Percentiles rank a stretch among this genome's conserved stretches.
Conservation (phyloP, 441 rosid species). For the Macaranga tanarius region DNA sequence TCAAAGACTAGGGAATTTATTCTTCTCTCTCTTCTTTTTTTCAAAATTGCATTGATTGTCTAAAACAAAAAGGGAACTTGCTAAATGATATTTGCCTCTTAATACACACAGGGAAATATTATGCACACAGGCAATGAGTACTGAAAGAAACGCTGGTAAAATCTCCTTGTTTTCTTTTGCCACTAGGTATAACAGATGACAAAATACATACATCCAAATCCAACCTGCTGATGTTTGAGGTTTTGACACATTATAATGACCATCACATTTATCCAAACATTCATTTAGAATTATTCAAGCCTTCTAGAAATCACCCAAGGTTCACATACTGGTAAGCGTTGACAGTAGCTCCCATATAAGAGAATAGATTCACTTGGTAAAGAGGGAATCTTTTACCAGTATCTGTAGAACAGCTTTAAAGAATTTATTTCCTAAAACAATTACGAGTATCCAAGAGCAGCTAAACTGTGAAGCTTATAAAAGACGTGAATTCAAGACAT, state of each 20-base stretch:
- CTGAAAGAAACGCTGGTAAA: background rate
- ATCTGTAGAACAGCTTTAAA: no score
- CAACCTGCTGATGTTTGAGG: background rate
- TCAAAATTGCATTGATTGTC: background rate
- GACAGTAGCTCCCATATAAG: no score
- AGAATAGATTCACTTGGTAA: no score
- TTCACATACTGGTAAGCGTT: no score
- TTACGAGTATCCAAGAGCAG: background rate
- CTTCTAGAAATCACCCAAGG: no score
- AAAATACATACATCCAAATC: background rate
- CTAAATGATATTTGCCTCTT: no score
- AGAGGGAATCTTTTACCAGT: no score
- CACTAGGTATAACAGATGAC: background rate
- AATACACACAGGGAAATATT: background rate
- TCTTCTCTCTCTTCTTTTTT: background rate
- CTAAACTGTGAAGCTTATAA: background rate
- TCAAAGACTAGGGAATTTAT: background rate
- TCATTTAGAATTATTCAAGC: background rate
- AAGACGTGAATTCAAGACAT: background rate
- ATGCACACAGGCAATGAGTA: constrained; percentile 4
- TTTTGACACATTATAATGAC: background rate
- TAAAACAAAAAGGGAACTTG: no score
- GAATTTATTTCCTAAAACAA: no score
- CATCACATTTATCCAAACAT: background rate
- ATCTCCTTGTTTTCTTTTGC: background rate